Percentiles rank a stretch among this genome's conserved stretches.
Evolutionary conservation across 345 rosid genomes (phyloP).

Genomic region (Hypericum perforatum): DNA sequence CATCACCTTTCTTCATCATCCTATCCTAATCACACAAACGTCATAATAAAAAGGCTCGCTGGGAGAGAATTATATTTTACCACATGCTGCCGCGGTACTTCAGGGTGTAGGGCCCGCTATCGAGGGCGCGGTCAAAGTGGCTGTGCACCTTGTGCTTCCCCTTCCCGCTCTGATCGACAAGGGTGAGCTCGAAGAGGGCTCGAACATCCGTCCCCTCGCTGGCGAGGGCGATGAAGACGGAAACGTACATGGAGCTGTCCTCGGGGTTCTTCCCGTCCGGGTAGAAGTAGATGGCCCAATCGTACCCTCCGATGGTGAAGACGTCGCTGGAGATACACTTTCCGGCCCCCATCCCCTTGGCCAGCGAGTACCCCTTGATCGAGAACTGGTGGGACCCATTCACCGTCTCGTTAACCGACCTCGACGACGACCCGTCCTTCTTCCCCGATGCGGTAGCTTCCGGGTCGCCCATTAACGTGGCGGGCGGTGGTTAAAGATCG

Average conservation of each 20-base stretch:
- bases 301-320: constrained; percentile 79
- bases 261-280: constrained; percentile 88
- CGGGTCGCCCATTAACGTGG: constrained; percentile 22
- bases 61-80: constrained; percentile 25
- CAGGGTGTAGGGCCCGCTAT: constrained; percentile 78
- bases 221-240: constrained; percentile 76
- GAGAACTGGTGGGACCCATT: constrained; percentile 76
- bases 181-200: constrained; percentile 78
- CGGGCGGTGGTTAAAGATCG: too few species aligned
- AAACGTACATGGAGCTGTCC: constrained; percentile 60
- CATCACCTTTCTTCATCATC: background rate
- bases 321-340: constrained; percentile 69
- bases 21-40: background rate
- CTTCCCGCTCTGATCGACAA: constrained; percentile 89
- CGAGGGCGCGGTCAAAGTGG: constrained; percentile 88
- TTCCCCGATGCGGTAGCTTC: constrained; percentile 18
- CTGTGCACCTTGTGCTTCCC: constrained; percentile 85
- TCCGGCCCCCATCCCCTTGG: constrained; percentile 76
- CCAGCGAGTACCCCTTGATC: constrained; percentile 71
- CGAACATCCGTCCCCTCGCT: constrained; percentile 90
- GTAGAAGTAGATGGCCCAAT: constrained; percentile 90
- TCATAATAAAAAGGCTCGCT: too few species aligned
- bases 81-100: constrained; percentile 95
- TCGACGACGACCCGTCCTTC: constrained; percentile 51
- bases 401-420: constrained; percentile 57